Conservation (phyloP, 495 filamentous ascomycete species). For the Lasiosphaeris hirsuta region DNA sequence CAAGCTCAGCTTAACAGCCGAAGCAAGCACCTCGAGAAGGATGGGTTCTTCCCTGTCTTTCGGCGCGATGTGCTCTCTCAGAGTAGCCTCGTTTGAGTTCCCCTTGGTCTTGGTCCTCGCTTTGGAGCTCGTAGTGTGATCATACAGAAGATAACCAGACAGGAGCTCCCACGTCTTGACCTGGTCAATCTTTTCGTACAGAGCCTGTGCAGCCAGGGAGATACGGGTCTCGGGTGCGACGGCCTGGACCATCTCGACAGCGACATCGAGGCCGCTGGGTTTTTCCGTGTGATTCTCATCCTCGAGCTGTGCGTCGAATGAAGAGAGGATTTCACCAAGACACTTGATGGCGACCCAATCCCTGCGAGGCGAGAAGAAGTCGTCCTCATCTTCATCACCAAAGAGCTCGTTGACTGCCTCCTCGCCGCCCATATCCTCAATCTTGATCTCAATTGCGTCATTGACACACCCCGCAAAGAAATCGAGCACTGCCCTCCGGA, state of each 20-base stretch:
- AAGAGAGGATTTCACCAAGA: slow-evolving; percentile 74
- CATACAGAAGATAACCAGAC: slow-evolving; percentile 85
- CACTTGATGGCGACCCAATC: slow-evolving; percentile 92
- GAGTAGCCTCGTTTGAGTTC: slow-evolving; percentile 46
- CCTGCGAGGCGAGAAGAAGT: slow-evolving; percentile 68
- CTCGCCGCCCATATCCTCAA: slow-evolving; percentile 76
- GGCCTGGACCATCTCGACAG: slow-evolving; percentile 50
- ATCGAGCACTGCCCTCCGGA: slow-evolving; percentile 80
- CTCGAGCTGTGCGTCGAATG: slow-evolving; percentile 62
- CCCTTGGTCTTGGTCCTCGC: slow-evolving; percentile 39
- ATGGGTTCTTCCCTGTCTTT: slow-evolving; percentile 75
- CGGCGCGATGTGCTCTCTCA: slow-evolving; percentile 67
- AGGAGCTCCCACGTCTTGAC: slow-evolving; percentile 83
- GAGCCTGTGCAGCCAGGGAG: slow-evolving; percentile 74
- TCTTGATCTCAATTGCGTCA: slow-evolving; percentile 71
- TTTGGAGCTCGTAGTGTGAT: slow-evolving; percentile 65
- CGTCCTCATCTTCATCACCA: slow-evolving; percentile 69
- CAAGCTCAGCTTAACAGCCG: slow-evolving; percentile 67
- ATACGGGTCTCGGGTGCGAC: slow-evolving; percentile 71
- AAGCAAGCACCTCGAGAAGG: slow-evolving; percentile 80
- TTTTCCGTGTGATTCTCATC: slow-evolving; percentile 41
- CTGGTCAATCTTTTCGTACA: slow-evolving; percentile 77
- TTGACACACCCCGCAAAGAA: slow-evolving; percentile 87
- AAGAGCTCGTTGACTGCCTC: slow-evolving; percentile 59
- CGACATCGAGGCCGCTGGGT: slow-evolving; percentile 41